These are phyloP conservation scores for Colletotrichum sojae DNA, from an alignment of 2,329 filamentous ascomycete species.

Conservation along the genomic window DNA sequence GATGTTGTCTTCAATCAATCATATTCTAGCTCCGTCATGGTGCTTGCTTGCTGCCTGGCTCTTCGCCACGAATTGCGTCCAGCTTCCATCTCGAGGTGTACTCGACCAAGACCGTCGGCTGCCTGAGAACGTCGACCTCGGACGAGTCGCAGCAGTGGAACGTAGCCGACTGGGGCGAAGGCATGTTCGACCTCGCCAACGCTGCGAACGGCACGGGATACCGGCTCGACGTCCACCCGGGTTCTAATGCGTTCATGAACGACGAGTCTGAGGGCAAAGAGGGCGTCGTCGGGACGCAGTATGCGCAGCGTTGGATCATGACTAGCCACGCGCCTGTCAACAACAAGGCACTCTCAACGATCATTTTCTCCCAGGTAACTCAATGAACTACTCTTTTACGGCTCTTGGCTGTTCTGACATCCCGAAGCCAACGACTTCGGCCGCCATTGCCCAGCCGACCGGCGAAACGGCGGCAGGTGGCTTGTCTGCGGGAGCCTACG, in stretches of 20 bases:
- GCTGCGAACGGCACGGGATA: no score
- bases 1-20: no score
- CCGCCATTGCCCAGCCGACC: constrained; percentile 3
- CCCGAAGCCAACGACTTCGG: constrained; percentile 14
- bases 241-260: constrained; percentile 49
- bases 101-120: no score
- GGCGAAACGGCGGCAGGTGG: neutral
- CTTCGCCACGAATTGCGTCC: no score
- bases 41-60: no score
- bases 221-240: constrained; percentile 49
- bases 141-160: no score
- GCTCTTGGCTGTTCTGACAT: neutral
- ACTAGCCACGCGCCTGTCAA: constrained; percentile 47
- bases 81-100: no score
- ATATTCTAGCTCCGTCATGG: no score
- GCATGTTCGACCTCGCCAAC: no score
- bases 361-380: constrained; percentile 46
- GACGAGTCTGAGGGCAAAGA: constrained; percentile 39
- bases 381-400: neutral
- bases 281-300: constrained; percentile 40
- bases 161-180: no score
- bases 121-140: no score
- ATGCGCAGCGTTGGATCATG: constrained; percentile 51
- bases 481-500: constrained; percentile 47
- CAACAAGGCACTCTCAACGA: constrained; percentile 49